phyloP scores from a whole-genome alignment of 768 basidiomycete genomes.

The Hemileccinum rubropunctum region DNA sequence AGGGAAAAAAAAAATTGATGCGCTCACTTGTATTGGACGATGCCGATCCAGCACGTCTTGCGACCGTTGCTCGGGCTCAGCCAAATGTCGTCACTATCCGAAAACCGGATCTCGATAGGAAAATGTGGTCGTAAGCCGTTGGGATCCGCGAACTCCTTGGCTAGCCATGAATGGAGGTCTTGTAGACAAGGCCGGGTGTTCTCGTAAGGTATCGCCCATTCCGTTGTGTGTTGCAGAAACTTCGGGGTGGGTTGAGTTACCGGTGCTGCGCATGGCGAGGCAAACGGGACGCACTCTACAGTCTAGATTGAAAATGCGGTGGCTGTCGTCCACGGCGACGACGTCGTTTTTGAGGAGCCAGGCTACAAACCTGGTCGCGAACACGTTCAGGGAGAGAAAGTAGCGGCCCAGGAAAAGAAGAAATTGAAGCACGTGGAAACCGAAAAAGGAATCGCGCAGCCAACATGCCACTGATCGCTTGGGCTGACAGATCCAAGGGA shows the following conservation, averaged over 20 bases:
- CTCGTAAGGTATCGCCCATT: conserved; percentile 86
- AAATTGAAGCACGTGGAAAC: conserved; percentile 79
- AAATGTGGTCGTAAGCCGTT: conserved; percentile 85
- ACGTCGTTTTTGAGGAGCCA: conserved; percentile 62
- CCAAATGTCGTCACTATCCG: conserved; percentile 89
- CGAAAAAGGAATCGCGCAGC: conserved; percentile 71
- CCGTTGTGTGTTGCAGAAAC: conserved; percentile 93
- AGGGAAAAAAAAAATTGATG: not conserved
- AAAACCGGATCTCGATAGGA: conserved; percentile 89
- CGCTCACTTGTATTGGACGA: conserved; percentile 92
- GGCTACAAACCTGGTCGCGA: conserved; percentile 59
- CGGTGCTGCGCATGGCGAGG: not conserved
- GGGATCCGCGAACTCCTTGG: conserved; percentile 60
- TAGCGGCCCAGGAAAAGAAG: conserved; percentile 76
- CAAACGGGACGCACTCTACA: conserved; percentile 63
- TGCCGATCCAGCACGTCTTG: conserved; percentile 91
- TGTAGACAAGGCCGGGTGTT: conserved; percentile 63
- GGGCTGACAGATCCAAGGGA: conserved; percentile 38
- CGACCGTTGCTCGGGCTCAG: conserved; percentile 83
- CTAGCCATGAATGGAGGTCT: conserved; percentile 71
- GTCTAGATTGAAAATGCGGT: conserved; percentile 89
- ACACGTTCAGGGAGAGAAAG: conserved; percentile 58
- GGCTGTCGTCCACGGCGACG: conserved; percentile 71
- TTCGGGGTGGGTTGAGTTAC: conserved; percentile 28
- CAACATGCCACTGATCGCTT: conserved; percentile 52